These are phyloP conservation scores for Catenaria anguillulae DNA, from an alignment of 371 early-diverging fungal genomes.

Conservation along the genomic window DNA sequence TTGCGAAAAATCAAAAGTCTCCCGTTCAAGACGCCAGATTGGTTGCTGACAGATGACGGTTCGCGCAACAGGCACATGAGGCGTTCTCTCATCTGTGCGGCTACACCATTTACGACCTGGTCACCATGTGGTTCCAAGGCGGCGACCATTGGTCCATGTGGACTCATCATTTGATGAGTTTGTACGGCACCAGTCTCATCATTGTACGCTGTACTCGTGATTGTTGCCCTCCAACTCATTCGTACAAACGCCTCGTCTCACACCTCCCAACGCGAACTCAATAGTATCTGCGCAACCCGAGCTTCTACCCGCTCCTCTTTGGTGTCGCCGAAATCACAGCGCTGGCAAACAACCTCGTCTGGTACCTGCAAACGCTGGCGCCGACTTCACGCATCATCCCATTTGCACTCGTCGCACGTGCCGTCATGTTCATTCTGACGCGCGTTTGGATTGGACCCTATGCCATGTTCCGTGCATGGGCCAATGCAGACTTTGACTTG, in stretches of 20 bases:
- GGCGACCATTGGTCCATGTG: slow-evolving; percentile 5
- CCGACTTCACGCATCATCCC: not conserved
- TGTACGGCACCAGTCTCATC: slow-evolving; percentile 1
- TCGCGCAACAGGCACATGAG: not conserved
- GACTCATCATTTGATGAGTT: not conserved
- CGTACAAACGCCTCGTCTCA: not conserved
- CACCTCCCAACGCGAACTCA: no score
- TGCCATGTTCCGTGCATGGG: not conserved
- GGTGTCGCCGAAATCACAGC: slow-evolving; percentile 6
- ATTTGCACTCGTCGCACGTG: not conserved
- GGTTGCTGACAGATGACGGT: no score
- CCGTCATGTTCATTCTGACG: not conserved
- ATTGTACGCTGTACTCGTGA: not conserved
- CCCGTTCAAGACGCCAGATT: no score
- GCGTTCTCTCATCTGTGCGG: slow-evolving; percentile 2
- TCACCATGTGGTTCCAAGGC: slow-evolving; percentile 2
- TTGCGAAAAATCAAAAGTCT: no score
- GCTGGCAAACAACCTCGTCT: slow-evolving; percentile 3
- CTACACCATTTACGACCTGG: slow-evolving; percentile 6
- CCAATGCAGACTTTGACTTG: no score
- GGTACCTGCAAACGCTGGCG: slow-evolving; percentile 2
- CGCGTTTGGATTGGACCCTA: slow-evolving; percentile 2
- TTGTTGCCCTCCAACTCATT: not conserved
- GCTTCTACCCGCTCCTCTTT: slow-evolving; percentile 2
- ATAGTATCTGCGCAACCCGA: not conserved